Evolutionary conservation across 1,139 yeast species (phyloP), one percentile per base, ranked within the genome.

Genomic region (Taphrina pruni): DNA sequence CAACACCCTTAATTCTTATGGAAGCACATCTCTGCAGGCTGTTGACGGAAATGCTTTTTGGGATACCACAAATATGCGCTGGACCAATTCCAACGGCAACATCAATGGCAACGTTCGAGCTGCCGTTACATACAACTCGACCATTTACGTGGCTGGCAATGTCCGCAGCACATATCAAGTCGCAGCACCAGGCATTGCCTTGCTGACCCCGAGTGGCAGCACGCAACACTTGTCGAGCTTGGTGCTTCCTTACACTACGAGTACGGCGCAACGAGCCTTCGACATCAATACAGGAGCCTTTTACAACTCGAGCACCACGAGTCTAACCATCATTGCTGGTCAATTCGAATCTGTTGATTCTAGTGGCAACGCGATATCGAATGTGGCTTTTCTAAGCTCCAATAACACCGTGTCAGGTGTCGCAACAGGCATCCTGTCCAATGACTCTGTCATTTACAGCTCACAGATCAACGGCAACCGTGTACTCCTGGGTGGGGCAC

Each of bases 401-500:
- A 50, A 69, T 35, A 55, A 52, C 11, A 43, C 60, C 9, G 21
- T 52, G 4, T 32, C 55, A 8, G 70, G 70, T n/a, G 12, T 64
- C 17, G 36, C 69, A 12, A 32, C 43, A n/a, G 32, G 41, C 21
- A 56, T 39, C 26, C 58, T 69, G 14, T 66, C 66, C n/a, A 50
- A 52, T 11, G 38, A 20, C 7, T 69, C 71, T 9, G 39, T 60
- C 20, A 35, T 69, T 12, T 68, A 48, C 48, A 55, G 60, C 58
- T 21, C 64, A 17, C 60, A 60, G 20, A 52, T 67, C 17, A 48
- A 68, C 43, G 60, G 57, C 8, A 45, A 65, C 14, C 35, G 54
- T n/a, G 51, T 88, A 43, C 81, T 84, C 70, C 80, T 86, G 68
- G 89, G 89, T 4, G 82, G 84, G 46, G 80, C 82, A 70, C 86